Conservation (phyloP, 192 early-diverging fungal genomes). For the Geranomyces variabilis region DNA sequence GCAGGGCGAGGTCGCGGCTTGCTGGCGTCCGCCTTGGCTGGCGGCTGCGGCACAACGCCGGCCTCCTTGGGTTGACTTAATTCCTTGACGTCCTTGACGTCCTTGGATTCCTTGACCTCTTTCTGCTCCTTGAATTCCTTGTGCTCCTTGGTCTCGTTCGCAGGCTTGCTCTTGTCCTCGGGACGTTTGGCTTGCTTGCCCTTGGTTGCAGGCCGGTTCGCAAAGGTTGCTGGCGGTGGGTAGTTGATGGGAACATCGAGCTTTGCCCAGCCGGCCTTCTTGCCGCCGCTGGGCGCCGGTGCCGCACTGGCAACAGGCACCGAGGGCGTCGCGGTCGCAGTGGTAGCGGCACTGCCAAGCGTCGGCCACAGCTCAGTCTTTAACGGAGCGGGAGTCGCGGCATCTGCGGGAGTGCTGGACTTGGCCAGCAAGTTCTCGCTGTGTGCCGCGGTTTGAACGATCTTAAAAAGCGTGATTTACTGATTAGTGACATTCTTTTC, state of each 20-base stretch:
- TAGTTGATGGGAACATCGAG: conserved; percentile 48
- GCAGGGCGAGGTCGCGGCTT: not conserved
- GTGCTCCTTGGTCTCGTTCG: not conserved
- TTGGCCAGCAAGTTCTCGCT: conserved; percentile 40
- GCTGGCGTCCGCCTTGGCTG: not conserved
- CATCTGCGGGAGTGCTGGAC: not conserved
- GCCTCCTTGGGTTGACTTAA: not conserved
- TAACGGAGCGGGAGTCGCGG: conserved; percentile 3
- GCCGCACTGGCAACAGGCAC: not conserved
- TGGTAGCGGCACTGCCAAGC: conserved; percentile 15
- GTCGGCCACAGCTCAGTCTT: conserved; percentile 37
- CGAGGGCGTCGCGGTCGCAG: not conserved
- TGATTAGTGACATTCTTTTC: no score
- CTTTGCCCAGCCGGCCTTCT: conserved; percentile 48
- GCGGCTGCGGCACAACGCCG: not conserved
- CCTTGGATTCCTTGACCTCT: not conserved
- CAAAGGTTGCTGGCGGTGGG: conserved; percentile 34
- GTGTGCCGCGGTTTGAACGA: conserved; percentile 40
- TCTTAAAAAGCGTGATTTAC: conserved; percentile 8
- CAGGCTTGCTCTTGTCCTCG: conserved; percentile 2
- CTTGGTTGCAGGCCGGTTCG: conserved; percentile 5
- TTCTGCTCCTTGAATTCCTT: not conserved
- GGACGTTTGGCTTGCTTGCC: conserved; percentile 10
- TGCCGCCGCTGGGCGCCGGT: not conserved
- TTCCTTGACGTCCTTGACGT: no score